phyloP scores from a whole-genome alignment of 495 filamentous ascomycete genomes.

The Collariella sp. region DNA sequence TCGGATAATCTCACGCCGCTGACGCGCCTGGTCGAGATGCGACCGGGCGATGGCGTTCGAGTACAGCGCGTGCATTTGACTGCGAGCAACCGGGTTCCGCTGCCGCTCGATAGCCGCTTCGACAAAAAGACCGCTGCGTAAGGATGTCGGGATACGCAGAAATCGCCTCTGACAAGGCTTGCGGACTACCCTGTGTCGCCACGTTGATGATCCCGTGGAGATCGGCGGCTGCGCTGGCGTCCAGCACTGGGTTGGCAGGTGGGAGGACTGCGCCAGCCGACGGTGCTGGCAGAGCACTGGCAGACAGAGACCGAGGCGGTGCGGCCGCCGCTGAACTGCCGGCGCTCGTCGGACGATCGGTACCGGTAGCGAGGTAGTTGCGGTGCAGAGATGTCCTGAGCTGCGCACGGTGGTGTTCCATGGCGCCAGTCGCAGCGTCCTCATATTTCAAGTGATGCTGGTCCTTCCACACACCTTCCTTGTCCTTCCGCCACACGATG shows the following conservation, averaged over 20 bases:
- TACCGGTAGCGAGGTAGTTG: too few relatives aligned
- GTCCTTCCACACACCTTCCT: conserved; percentile 70
- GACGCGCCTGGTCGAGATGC: conserved; percentile 35
- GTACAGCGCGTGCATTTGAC: conserved; percentile 37
- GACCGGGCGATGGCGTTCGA: conserved; percentile 32
- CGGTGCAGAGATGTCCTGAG: conserved; percentile 15
- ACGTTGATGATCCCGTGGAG: conserved; percentile 36
- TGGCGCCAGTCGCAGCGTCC: conserved; percentile 40
- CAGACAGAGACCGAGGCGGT: background rate
- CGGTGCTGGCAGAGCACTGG: conserved; percentile 4
- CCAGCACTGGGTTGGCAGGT: background rate
- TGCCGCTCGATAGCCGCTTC: conserved; percentile 37
- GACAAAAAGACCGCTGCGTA: conserved; percentile 30
- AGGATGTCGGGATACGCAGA: conserved; percentile 38
- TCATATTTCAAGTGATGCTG: conserved; percentile 65
- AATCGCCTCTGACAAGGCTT: conserved; percentile 37
- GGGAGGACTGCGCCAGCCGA: conserved; percentile 1
- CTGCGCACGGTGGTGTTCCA: conserved; percentile 12
- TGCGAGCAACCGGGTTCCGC: conserved; percentile 30
- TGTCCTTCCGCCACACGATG: conserved; percentile 83
- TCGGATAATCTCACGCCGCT: conserved; percentile 20
- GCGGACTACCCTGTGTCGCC: conserved; percentile 36
- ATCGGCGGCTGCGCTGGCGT: background rate
- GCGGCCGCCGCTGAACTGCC: background rate
- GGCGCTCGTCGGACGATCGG: too few relatives aligned